phyloP scores from a whole-genome alignment of 257 asterid genomes.

The Solanum pinnatisectum region DNA sequence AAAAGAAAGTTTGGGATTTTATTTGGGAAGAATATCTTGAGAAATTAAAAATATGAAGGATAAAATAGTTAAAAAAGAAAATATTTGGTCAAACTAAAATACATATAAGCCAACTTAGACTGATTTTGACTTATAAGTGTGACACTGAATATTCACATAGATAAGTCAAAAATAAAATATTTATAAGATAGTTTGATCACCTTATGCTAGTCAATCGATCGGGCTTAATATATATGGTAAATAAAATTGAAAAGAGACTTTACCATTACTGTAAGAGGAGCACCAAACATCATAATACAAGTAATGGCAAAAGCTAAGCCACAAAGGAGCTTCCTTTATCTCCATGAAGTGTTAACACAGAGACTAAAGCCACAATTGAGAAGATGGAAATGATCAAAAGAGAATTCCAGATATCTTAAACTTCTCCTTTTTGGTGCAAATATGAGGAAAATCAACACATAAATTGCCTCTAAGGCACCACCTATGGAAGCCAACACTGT shows the following conservation, averaged over 20 bases:
- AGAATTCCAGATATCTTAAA: slow-evolving; percentile 44
- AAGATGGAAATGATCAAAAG: slow-evolving; percentile 28
- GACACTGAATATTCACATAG: background rate
- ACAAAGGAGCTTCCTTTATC: slow-evolving; percentile 36
- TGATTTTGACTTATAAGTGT: background rate
- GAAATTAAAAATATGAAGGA: background rate
- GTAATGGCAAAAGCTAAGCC: slow-evolving; percentile 53
- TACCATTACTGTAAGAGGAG: slow-evolving; percentile 73
- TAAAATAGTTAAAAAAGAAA: background rate
- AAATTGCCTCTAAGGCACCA: slow-evolving; percentile 40
- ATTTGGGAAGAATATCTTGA: background rate
- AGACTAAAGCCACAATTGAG: slow-evolving; percentile 39
- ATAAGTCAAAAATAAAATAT: background rate
- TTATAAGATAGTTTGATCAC: background rate
- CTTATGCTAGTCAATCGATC: background rate
- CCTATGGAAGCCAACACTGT: slow-evolving; percentile 50
- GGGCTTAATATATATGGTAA: background rate
- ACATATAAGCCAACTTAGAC: background rate
- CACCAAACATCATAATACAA: slow-evolving; percentile 72
- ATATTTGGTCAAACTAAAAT: background rate
- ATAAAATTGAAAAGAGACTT: background rate
- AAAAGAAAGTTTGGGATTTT: background rate
- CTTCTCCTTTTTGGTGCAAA: slow-evolving; percentile 62
- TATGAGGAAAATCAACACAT: slow-evolving; percentile 44
- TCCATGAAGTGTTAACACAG: slow-evolving; percentile 30